Conservation (phyloP, 2,329 filamentous ascomycete genomes). For the Thielaviopsis ethacetica region DNA sequence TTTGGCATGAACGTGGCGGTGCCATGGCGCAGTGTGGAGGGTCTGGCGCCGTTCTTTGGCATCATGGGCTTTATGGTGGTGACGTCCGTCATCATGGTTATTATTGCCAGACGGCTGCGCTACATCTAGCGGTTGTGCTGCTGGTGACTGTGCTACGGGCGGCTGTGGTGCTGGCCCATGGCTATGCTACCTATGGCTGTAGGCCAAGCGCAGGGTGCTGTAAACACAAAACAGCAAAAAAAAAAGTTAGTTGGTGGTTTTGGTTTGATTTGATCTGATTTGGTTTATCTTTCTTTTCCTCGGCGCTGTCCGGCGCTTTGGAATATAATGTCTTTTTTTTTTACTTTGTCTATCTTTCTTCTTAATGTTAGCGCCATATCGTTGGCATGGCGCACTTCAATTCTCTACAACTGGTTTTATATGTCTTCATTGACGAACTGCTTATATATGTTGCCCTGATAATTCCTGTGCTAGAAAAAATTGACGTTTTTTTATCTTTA, state of each 20-base stretch:
- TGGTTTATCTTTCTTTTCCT: neutral
- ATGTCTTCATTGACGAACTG: neutral
- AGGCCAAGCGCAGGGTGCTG: neutral
- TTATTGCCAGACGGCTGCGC: slow-evolving; percentile 27
- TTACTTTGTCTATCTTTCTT: neutral
- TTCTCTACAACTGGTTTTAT: neutral
- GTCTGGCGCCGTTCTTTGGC: slow-evolving; percentile 38
- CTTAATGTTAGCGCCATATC: neutral
- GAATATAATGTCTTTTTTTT: slow-evolving; percentile 2
- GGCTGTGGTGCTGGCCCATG: no score
- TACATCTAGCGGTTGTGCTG: slow-evolving; percentile 25
- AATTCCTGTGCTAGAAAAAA: no score
- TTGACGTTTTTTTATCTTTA: no score
- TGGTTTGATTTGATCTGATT: neutral
- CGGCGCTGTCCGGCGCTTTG: neutral
- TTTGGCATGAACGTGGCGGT: slow-evolving; percentile 80
- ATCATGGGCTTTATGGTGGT: slow-evolving; percentile 35
- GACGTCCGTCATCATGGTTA: slow-evolving; percentile 31
- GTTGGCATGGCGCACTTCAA: neutral
- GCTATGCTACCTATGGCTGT: no score
- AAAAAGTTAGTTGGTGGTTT: neutral
- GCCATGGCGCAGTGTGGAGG: slow-evolving; percentile 39
- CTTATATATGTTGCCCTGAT: no score
- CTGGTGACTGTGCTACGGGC: no score
- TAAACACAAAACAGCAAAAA: neutral